Evolutionary conservation across 2,329 filamentous ascomycete genomes (phyloP).

Genomic region (Calonectria henricotiae): DNA sequence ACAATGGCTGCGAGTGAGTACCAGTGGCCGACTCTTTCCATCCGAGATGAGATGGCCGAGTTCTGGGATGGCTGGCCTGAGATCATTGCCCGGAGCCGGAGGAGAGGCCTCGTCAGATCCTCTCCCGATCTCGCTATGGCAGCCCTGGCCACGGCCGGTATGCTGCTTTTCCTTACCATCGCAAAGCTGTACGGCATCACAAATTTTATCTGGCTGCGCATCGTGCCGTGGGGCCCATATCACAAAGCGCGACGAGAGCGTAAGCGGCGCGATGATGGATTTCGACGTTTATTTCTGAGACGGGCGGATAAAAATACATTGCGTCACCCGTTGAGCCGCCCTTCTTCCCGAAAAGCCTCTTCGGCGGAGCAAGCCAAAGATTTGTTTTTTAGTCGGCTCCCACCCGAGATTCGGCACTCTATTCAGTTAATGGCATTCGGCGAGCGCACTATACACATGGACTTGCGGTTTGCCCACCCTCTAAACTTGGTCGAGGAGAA

Average conservation of each 20-base stretch:
- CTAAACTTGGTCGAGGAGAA: conserved; percentile 34
- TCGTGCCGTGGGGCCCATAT: conserved; percentile 32
- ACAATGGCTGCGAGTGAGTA: conserved; percentile 29
- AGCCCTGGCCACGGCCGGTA: conserved; percentile 24
- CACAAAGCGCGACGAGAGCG: conserved; percentile 31
- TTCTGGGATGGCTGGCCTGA: conserved; percentile 39
- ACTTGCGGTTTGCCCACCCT: conserved; percentile 45
- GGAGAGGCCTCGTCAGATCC: conserved; percentile 23
- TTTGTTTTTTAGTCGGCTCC: conserved; percentile 35
- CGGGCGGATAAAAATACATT: not conserved
- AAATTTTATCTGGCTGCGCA: conserved; percentile 30
- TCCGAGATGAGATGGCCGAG: conserved; percentile 37
- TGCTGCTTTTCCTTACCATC: conserved; percentile 28
- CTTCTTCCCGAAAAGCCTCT: conserved; percentile 12
- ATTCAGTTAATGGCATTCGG: conserved; percentile 37
- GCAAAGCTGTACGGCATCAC: conserved; percentile 33
- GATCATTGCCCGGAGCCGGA: conserved; percentile 26
- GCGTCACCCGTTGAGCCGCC: conserved; percentile 27
- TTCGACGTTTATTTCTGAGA: conserved; percentile 29
- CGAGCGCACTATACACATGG: conserved; percentile 43
- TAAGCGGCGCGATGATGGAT: conserved; percentile 30
- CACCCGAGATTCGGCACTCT: conserved; percentile 28
- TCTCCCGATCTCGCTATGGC: conserved; percentile 31
- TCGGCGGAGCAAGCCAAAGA: not conserved
- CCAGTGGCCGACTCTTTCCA: conserved; percentile 37